phyloP scores from a whole-genome alignment of 371 early-diverging fungal species.

The Zychaea mexicana region DNA sequence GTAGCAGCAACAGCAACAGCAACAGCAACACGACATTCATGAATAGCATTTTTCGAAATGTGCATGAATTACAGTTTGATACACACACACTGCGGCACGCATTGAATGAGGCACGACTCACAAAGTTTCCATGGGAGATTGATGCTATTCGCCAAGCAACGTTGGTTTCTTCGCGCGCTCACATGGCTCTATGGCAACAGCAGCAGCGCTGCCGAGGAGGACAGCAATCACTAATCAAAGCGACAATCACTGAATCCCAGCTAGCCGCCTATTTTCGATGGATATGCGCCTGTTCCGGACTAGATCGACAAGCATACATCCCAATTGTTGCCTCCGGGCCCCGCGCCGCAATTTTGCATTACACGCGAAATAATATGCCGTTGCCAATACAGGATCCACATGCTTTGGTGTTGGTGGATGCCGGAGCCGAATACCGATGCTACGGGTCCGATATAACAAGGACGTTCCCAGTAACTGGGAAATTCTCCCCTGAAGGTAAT shows the following conservation, averaged over 20 bases:
- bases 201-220: slow-evolving; percentile 8
- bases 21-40: too few species aligned
- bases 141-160: slow-evolving; percentile 37
- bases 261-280: slow-evolving; percentile 62
- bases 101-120: slow-evolving; percentile 50
- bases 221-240: too few species aligned
- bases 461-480: slow-evolving; percentile 81
- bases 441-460: slow-evolving; percentile 92
- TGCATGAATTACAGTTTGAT: background rate
- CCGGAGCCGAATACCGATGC: slow-evolving; percentile 80
- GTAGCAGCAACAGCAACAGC: too few species aligned
- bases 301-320: slow-evolving; percentile 51
- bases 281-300: slow-evolving; percentile 49
- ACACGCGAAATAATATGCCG: slow-evolving; percentile 53
- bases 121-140: slow-evolving; percentile 58
- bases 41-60: too few species aligned
- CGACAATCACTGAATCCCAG: slow-evolving; percentile 56
- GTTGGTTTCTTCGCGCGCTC: slow-evolving; percentile 52
- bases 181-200: slow-evolving; percentile 25
- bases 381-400: slow-evolving; percentile 23
- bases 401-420: slow-evolving; percentile 81
- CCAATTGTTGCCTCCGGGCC: slow-evolving; percentile 66
- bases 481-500: slow-evolving; percentile 65
- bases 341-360: slow-evolving; percentile 61
- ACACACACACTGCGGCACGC: slow-evolving; percentile 20